A percentile compares a stretch with the other conserved stretches of the same genome.
Evolutionary conservation across 495 filamentous ascomycete species (phyloP).

Genomic region (Pyrenula aspistea): DNA sequence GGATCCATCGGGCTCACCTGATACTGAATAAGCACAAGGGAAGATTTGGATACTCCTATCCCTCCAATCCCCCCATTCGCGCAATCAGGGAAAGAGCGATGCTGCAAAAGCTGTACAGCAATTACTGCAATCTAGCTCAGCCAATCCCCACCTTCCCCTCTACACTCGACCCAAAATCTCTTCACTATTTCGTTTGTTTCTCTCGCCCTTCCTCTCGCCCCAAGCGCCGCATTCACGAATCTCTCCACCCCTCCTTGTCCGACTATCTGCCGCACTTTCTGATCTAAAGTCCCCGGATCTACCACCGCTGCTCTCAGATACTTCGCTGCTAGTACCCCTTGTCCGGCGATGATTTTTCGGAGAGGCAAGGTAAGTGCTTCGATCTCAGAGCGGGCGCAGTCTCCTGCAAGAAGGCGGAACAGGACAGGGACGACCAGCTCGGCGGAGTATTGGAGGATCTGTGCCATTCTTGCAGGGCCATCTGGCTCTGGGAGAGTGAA

Average conservation of each 20-base stretch:
- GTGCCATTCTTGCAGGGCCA: constrained; percentile 22
- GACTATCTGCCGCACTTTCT: constrained; percentile 31
- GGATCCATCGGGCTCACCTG: no score
- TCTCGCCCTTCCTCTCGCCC: constrained; percentile 46
- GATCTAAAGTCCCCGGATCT: constrained; percentile 44
- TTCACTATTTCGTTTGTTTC: constrained; percentile 48
- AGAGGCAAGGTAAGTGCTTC: constrained; percentile 66
- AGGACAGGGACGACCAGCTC: constrained; percentile 47
- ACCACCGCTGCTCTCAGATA: constrained; percentile 47
- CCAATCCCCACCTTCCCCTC: no score
- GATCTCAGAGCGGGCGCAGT: constrained; percentile 64
- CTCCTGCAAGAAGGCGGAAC: constrained; percentile 51
- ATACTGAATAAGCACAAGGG: no score
- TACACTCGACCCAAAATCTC: constrained; percentile 59
- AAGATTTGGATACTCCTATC: no score
- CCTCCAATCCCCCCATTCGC: no score
- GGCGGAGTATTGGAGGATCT: constrained; percentile 39
- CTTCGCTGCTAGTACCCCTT: constrained; percentile 51
- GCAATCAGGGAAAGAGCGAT: no score
- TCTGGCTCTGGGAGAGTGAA: constrained; percentile 9
- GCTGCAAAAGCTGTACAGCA: no score
- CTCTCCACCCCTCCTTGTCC: constrained; percentile 23
- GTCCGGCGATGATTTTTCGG: constrained; percentile 57
- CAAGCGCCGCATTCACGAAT: constrained; percentile 26
- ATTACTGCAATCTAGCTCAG: no score